Base-by-base conservation (phyloP, 495 filamentous ascomycete species). In the Hypoxylon subgilvum region DNA sequence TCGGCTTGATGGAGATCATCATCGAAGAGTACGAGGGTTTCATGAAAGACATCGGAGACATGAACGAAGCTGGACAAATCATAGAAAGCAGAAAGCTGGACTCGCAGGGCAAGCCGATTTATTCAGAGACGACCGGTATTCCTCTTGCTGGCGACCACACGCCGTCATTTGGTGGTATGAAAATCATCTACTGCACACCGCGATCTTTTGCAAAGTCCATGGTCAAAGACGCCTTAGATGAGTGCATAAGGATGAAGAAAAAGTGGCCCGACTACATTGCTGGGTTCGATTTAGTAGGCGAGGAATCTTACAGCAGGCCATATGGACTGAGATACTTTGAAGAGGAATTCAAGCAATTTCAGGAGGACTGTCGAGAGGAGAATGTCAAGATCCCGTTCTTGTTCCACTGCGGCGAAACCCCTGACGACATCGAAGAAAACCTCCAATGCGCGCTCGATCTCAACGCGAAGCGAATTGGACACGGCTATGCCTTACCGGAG, bases 361-460 rank as follows among this genome's bases (percentile, higher is more conserved):
- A 82, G 39, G 84, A 86, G 52, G 75, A 79, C 18, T 97, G 93
- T 61, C 74, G 74, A 5, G 78, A 82, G 45, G 80, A 85, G 56
- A 79, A 77, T 2, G 74, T 95, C 2, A 86, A 96, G 4, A 89
- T 97, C n/a, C 94, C 94, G 0, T 95, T 96, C 72, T 85, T 94
- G 61, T 94, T 98, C 72, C 94, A 98, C 66, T 95, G 92, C 39
- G 94, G 92, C 22, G 92, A 97, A 73, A 90, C 86, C 16, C 82
- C 94, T 0, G 88, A 91, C 21, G 76, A 80, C n/a, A 84, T 87
- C 3, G 92, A 96, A 61, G 82, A 88, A 25, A 96, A 97, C 63
- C 81, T 97, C 2, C 88, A 93, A 60, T 92, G 96, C 69, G 92
- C 91, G 0, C 83, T 97, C 14, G 75, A 95, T 6, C 82, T 97